These are phyloP conservation scores for Rhodotorula mucilaginosa DNA, from an alignment of 1,284 basidiomycete genomes.

Conservation along the genomic window DNA sequence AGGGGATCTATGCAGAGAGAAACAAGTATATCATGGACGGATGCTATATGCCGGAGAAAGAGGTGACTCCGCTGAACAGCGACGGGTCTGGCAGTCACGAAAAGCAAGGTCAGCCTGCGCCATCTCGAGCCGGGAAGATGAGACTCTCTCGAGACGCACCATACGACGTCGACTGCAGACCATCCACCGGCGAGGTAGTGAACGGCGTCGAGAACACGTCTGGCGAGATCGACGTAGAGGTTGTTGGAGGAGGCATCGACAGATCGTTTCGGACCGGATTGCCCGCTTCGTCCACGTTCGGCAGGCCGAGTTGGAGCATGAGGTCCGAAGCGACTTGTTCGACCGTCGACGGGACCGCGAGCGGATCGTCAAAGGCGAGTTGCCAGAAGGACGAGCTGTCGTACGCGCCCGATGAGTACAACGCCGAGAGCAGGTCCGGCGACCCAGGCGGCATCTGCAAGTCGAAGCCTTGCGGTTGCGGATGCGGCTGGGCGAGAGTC, in stretches of 20 bases:
- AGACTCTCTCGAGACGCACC: neutral
- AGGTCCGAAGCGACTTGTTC: neutral
- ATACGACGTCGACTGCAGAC: neutral
- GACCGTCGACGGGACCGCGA: conserved; percentile 7
- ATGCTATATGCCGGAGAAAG: neutral
- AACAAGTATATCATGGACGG: neutral
- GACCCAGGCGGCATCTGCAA: neutral
- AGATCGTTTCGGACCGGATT: neutral
- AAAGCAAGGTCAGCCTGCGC: neutral
- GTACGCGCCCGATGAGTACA: neutral
- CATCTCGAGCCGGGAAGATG: neutral
- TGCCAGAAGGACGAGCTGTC: conserved; percentile 4
- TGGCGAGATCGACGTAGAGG: neutral
- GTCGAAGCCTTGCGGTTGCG: neutral
- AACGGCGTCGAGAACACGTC: too few species aligned
- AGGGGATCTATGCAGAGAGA: neutral
- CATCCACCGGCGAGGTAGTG: too few species aligned
- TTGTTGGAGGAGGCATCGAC: neutral
- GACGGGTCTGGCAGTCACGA: neutral
- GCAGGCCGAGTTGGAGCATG: conserved; percentile 3
- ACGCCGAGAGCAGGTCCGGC: neutral
- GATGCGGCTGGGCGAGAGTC: neutral
- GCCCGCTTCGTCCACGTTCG: neutral
- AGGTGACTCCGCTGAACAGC: conserved; percentile 12
- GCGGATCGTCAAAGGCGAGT: conserved; percentile 10